Base-by-base conservation (phyloP, 169 alveolate genomes). In the Hepatocystis sp. region DNA sequence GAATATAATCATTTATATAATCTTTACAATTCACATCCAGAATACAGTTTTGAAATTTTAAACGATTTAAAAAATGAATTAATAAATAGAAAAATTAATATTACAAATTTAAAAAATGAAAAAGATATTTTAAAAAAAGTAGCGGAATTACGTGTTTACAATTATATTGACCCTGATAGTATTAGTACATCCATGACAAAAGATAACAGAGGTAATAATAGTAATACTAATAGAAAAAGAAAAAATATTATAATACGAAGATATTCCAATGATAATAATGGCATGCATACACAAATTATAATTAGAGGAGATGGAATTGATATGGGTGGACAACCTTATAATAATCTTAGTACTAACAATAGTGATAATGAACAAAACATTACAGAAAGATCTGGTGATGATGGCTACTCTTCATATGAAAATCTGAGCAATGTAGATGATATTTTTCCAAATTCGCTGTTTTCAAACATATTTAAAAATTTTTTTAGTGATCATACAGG, bases 241-340 rank as follows among this genome's bases (percentile, higher is more conserved):
- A 78, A 36, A 61, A 78, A 78, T 46, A 51, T 78, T 1, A 78
- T 78, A 0, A 84, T 78, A 4, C 32, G 89, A 44, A 44, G 67
- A 61, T 78, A 30, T 39, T 8, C 89, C 21, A 63, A 78, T 63
- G 89, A 78, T 47, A 84, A 28, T 36, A 78, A 78, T 34, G 61
- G 61, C 46, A 28, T 78, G 3, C 89, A 78, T 53, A 78, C 89
- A 61, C 89, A 78, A 47, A 78, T 78, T 2, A 78, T 78, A 2
- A 78, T 78, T 15, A 46, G 89, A 30, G 65, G 17, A 1, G 65
- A 53, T 11, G 66, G 66, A 36, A 10, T 7, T 7, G 47, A 36
- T 10, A 10, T 10, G 10, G 47, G 10, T 7, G 47, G 47, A 36
- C n/a, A n/a, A n/a, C n/a, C n/a, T n/a, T n/a, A n/a, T n/a, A n/a